Percentiles rank a stretch among this genome's conserved stretches.
Conservation (phyloP, 176 grass and related monocot genomes). For the Carex kokanica region DNA sequence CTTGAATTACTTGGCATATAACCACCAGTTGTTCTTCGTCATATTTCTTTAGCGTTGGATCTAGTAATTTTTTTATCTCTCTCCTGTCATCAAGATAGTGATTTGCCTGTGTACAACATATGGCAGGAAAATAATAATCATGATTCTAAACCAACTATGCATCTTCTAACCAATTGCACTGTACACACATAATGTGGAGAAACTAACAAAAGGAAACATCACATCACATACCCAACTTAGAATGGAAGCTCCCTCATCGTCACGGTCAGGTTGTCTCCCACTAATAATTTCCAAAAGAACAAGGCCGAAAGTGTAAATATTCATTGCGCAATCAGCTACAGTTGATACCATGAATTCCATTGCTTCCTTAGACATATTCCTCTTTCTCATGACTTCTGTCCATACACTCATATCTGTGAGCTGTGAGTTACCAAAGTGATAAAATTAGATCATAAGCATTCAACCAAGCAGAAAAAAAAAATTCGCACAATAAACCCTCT, state of each 20-base stretch:
- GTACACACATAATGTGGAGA: not conserved
- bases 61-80: conserved; percentile 45
- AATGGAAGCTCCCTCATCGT: conserved; percentile 39
- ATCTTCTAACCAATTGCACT: not conserved
- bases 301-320: conserved; percentile 58
- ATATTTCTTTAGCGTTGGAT: conserved; percentile 44
- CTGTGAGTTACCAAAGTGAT: conserved; percentile 33
- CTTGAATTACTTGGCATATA: conserved; percentile 66
- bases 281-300: conserved; percentile 82
- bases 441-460: not conserved
- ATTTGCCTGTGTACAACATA: conserved; percentile 43
- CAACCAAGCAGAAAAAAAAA: not conserved
- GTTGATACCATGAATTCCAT: conserved; percentile 37
- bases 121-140: not conserved
- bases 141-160: not conserved
- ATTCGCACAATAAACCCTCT: not conserved
- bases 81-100: conserved; percentile 51
- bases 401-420: conserved; percentile 71
- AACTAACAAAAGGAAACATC: not conserved
- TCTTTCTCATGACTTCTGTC: conserved; percentile 47
- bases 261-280: conserved; percentile 46
- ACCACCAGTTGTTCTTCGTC: conserved; percentile 45
- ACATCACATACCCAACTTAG: conserved; percentile 55
- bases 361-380: conserved; percentile 44
- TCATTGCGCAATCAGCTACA: conserved; percentile 40